Conservation (phyloP, 495 filamentous ascomycete genomes). For the Platismatia glauca region DNA sequence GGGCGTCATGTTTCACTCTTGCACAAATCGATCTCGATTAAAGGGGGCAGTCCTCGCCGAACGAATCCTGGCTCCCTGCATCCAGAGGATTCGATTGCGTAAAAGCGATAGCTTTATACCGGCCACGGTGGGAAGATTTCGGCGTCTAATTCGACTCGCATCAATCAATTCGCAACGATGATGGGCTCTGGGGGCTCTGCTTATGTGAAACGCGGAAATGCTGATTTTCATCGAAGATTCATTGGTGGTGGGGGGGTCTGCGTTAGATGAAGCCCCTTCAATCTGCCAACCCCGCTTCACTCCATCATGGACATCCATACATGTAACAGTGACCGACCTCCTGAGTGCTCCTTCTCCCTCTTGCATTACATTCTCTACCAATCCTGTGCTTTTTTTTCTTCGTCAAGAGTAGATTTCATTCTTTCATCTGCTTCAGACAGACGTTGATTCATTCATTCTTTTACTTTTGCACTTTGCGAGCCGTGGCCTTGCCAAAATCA, state of each 20-base stretch:
- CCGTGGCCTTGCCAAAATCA: neutral
- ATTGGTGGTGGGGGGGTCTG: neutral
- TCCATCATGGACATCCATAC: neutral
- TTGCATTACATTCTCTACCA: neutral
- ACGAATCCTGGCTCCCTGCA: neutral
- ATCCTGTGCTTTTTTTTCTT: neutral
- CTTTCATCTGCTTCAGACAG: slow-evolving; percentile 2
- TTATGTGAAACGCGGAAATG: neutral
- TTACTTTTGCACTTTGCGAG: neutral
- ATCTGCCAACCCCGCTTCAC: neutral
- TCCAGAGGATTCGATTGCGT: neutral
- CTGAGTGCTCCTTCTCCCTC: neutral
- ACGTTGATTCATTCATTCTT: neutral
- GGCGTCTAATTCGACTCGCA: neutral
- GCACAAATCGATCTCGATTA: too few relatives aligned
- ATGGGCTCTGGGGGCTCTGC: neutral
- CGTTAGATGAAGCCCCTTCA: neutral
- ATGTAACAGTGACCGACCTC: neutral
- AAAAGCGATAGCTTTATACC: neutral
- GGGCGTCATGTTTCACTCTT: neutral
- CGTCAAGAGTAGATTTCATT: neutral
- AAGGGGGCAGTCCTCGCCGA: neutral
- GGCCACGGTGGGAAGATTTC: neutral
- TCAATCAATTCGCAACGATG: neutral
- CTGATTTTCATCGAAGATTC: neutral